Percentiles rank a stretch among this genome's conserved stretches.
These are phyloP conservation scores for Fulvia fulva DNA, from an alignment of 2,329 filamentous ascomycete species.

Conservation along the genomic window DNA sequence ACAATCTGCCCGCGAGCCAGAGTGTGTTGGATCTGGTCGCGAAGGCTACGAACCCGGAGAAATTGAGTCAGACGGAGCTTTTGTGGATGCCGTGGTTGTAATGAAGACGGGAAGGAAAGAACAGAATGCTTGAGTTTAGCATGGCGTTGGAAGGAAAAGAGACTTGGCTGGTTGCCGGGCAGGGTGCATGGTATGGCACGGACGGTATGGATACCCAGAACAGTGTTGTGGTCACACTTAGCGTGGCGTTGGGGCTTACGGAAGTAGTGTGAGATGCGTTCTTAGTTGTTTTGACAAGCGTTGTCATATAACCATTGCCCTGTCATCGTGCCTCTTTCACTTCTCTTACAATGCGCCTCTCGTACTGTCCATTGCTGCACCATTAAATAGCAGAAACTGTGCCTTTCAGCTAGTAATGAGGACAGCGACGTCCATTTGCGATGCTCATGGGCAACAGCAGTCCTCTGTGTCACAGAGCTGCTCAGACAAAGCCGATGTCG, in stretches of 20 bases:
- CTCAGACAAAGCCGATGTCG: too few species aligned
- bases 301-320: neutral
- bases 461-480: too few species aligned
- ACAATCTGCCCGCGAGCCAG: slow-evolving; percentile 87
- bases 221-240: slow-evolving; percentile 1
- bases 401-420: too few species aligned
- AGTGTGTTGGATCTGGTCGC: slow-evolving; percentile 92
- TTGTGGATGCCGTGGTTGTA: slow-evolving; percentile 97
- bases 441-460: too few species aligned
- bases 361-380: too few species aligned
- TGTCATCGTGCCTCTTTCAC: neutral
- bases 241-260: slow-evolving; percentile 2
- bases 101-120: neutral
- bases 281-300: neutral
- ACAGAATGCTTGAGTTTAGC: neutral
- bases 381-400: too few species aligned
- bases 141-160: neutral
- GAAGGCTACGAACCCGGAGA: slow-evolving; percentile 88
- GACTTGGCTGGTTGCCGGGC: neutral
- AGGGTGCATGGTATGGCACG: neutral
- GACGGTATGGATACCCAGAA: neutral
- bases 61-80: slow-evolving; percentile 81
- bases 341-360: neutral
- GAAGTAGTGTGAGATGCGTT: neutral
- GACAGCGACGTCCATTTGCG: too few species aligned